A percentile compares a stretch with the other conserved stretches of the same genome.
phyloP scores from a whole-genome alignment of 2,329 filamentous ascomycete species.

The Botrytis medusae region DNA sequence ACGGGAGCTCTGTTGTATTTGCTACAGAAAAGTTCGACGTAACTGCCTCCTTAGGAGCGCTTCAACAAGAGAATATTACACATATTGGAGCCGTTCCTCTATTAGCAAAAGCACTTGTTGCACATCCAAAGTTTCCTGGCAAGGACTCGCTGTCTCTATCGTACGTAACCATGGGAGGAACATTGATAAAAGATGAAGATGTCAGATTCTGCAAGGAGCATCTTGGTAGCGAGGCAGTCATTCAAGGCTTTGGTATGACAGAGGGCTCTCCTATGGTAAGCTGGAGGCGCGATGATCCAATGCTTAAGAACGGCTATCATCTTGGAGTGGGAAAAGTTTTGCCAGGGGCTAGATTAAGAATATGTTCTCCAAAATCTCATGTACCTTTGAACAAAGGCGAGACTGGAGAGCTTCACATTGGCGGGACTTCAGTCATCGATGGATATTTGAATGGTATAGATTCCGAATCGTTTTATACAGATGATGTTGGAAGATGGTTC shows the following conservation, averaged over 20 bases:
- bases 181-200: conserved; percentile 23
- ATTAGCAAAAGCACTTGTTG: neutral
- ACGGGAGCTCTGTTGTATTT: conserved; percentile 55
- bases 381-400: conserved; percentile 42
- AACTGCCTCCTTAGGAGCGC: conserved; percentile 23
- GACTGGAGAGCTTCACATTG: conserved; percentile 73
- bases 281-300: conserved; percentile 16
- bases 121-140: neutral
- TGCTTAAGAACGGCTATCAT: conserved; percentile 10
- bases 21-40: conserved; percentile 66
- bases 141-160: conserved; percentile 7
- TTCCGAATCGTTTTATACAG: conserved; percentile 30
- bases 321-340: conserved; percentile 24
- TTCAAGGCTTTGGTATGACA: conserved; percentile 22
- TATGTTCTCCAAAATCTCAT: neutral
- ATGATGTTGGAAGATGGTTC: conserved; percentile 45
- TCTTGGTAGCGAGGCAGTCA: conserved; percentile 11
- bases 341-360: conserved; percentile 37
- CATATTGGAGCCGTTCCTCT: neutral
- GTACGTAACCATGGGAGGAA: conserved; percentile 20
- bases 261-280: conserved; percentile 21
- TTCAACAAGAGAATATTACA: neutral
- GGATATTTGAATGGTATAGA: conserved; percentile 71
- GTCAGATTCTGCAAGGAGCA: conserved; percentile 16
- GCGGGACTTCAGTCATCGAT: conserved; percentile 72